Conservation (phyloP, 139 green algal genomes). For the Chlamydomonas asymmetrica region DNA sequence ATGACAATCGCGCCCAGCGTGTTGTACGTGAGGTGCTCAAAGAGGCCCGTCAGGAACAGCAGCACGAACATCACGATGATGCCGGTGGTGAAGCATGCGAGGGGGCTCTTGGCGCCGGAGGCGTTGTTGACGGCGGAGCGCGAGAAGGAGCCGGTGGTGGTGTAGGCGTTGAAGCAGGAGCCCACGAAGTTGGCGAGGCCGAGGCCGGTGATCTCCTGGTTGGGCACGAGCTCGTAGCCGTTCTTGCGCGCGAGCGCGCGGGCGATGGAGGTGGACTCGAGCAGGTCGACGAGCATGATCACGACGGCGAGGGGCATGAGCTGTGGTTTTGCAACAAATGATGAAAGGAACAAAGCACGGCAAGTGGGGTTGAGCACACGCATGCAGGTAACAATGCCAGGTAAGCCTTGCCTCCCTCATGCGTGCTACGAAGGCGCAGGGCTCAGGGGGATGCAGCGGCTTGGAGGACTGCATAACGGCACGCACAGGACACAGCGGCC, state of each 20-base stretch:
- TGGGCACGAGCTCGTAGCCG: conserved; percentile 73
- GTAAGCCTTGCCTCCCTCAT: no score
- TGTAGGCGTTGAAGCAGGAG: conserved; percentile 83
- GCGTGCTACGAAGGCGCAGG: neutral
- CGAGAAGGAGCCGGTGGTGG: conserved; percentile 81
- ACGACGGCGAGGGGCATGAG: conserved; percentile 41
- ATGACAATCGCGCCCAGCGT: conserved; percentile 67
- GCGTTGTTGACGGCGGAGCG: conserved; percentile 81
- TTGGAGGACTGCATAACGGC: no score
- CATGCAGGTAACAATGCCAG: no score
- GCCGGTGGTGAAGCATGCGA: conserved; percentile 54
- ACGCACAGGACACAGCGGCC: conserved; percentile 34
- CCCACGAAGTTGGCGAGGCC: conserved; percentile 85
- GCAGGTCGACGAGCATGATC: conserved; percentile 72
- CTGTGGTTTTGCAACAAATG: neutral
- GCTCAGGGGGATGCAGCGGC: neutral
- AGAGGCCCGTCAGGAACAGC: conserved; percentile 63
- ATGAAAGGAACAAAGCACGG: no score
- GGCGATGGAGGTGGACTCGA: conserved; percentile 85
- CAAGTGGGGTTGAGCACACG: no score
- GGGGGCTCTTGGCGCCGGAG: conserved; percentile 48
- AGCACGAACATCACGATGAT: conserved; percentile 63
- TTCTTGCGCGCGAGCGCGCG: conserved; percentile 79
- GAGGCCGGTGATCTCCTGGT: conserved; percentile 84
- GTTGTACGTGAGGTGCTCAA: conserved; percentile 61